A percentile compares a stretch with the other conserved stretches of the same genome.
Conservation (phyloP, 179 eudicot species). For the Vitellaria paradoxa region DNA sequence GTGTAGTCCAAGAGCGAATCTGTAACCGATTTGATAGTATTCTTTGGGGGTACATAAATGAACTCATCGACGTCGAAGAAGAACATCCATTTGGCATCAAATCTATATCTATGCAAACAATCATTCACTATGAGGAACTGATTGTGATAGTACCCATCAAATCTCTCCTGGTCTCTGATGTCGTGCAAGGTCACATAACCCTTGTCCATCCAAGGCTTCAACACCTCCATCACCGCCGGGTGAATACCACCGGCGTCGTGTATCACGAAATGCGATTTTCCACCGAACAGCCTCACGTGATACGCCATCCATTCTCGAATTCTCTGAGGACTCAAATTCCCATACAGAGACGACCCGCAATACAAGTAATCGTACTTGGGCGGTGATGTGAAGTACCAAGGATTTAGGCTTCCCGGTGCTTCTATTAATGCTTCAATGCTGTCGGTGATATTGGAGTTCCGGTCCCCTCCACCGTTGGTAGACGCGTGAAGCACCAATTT, state of each 20-base stretch:
- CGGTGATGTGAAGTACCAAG: conserved; percentile 18
- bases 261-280: conserved; percentile 65
- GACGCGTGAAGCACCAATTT: conserved; percentile 43
- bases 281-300: conserved; percentile 62
- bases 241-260: conserved; percentile 84
- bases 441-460: conserved; percentile 29
- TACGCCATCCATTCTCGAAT: conserved; percentile 84
- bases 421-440: conserved; percentile 45
- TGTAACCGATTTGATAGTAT: conserved; percentile 36
- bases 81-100: conserved; percentile 70
- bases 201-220: conserved; percentile 73
- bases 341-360: conserved; percentile 76
- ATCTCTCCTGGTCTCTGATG: conserved; percentile 64
- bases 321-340: conserved; percentile 67
- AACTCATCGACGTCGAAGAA: conserved; percentile 85
- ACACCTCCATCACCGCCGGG: conserved; percentile 50
- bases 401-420: conserved; percentile 13
- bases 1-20: conserved; percentile 46
- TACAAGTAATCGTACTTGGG: conserved; percentile 69
- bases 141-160: conserved; percentile 89
- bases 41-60: conserved; percentile 37
- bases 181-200: conserved; percentile 75
- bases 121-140: conserved; percentile 67
- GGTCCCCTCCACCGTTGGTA: conserved; percentile 50
- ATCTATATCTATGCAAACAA: conserved; percentile 68